Conservation (phyloP, 2,329 filamentous ascomycete species). For the Annulohypoxylon truncatum region DNA sequence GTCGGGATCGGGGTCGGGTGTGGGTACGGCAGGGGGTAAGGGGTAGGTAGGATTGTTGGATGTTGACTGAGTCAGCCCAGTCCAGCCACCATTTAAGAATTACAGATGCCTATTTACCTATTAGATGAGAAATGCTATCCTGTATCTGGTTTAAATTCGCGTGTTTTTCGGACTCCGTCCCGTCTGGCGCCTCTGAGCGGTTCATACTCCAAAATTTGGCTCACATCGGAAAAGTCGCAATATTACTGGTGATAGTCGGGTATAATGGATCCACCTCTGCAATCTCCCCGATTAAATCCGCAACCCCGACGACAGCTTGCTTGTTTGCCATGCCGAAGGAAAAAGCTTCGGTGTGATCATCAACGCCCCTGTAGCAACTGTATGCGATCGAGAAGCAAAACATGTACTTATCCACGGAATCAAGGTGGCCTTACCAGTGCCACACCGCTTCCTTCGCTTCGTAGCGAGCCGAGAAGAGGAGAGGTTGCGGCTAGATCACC, state of each 20-base stretch:
- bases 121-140: too few relatives aligned
- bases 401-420: conserved; percentile 17
- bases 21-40: conserved; percentile 3
- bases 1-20: conserved; percentile 18
- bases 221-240: too few relatives aligned
- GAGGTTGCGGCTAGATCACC: not conserved
- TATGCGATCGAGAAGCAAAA: conserved; percentile 24
- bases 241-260: not conserved
- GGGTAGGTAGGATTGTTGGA: too few relatives aligned
- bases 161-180: too few relatives aligned
- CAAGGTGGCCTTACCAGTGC: not conserved
- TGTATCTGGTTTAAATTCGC: too few relatives aligned
- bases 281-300: conserved; percentile 20
- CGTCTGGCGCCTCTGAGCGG: too few relatives aligned
- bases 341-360: conserved; percentile 27
- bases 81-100: too few relatives aligned
- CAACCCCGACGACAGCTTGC: conserved; percentile 14
- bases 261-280: not conserved
- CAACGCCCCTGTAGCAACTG: conserved; percentile 11
- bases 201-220: too few relatives aligned
- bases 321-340: conserved; percentile 18
- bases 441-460: not conserved
- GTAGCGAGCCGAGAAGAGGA: not conserved
- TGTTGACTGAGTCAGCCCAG: too few relatives aligned
- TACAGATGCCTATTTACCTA: too few relatives aligned